phyloP scores from a whole-genome alignment of 495 filamentous ascomycete species.

The Penicillium diatomitis region DNA sequence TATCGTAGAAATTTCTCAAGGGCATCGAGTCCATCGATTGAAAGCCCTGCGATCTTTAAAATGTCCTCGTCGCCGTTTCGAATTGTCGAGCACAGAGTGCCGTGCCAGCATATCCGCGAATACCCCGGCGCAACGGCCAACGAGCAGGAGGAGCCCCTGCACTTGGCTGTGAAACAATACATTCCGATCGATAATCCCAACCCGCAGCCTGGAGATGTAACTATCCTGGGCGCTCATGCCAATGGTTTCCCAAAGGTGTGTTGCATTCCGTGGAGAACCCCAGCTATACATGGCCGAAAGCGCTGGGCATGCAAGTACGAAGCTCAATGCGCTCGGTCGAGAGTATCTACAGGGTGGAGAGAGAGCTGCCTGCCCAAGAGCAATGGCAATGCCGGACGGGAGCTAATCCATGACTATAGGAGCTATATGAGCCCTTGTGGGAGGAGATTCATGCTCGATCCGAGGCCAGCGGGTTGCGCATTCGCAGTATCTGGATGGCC shows the following conservation, averaged over 20 bases:
- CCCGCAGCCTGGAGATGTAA: constrained; percentile 64
- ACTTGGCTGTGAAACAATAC: constrained; percentile 77
- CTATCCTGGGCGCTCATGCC: constrained; percentile 75
- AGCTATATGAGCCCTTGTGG: constrained; percentile 84
- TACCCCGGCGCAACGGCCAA: constrained; percentile 55
- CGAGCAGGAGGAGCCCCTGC: constrained; percentile 51
- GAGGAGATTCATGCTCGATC: constrained; percentile 56
- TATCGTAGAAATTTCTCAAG: too few relatives aligned
- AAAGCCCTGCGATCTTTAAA: neutral
- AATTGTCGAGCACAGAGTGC: constrained; percentile 53
- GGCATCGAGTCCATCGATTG: too few relatives aligned
- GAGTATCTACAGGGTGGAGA: too few relatives aligned
- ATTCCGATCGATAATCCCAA: constrained; percentile 55
- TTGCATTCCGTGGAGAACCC: too few relatives aligned
- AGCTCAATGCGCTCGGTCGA: too few relatives aligned
- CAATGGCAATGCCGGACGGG: too few relatives aligned
- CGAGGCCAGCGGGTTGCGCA: constrained; percentile 49
- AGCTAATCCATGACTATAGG: constrained; percentile 31
- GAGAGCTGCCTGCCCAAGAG: too few relatives aligned
- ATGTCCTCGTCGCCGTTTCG: constrained; percentile 35
- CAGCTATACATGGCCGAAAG: too few relatives aligned
- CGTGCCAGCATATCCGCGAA: constrained; percentile 63
- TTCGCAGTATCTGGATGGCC: constrained; percentile 78
- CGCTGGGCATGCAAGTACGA: too few relatives aligned
- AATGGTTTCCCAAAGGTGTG: constrained; percentile 83